Percentiles rank a stretch among this genome's conserved stretches.
These are phyloP conservation scores for Colletotrichum gigasporum DNA, from an alignment of 2,329 filamentous ascomycete species.

Conservation along the genomic window DNA sequence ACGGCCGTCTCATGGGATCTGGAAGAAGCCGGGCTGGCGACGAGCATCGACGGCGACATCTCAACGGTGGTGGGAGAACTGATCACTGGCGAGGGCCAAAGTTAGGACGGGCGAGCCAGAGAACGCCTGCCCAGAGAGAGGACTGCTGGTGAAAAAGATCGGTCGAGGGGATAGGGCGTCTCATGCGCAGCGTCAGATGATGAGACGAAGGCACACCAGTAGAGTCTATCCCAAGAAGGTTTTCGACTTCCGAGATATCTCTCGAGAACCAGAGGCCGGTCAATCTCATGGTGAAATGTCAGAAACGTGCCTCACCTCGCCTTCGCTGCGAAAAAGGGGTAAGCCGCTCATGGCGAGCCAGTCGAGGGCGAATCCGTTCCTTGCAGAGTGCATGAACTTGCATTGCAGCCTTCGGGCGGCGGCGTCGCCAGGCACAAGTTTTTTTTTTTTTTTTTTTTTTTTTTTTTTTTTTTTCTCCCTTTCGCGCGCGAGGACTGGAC, in stretches of 20 bases:
- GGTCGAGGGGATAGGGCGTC: conserved; percentile 19
- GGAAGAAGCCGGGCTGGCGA: conserved; percentile 30
- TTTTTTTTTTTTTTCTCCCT: too few species aligned
- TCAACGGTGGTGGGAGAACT: conserved; percentile 9
- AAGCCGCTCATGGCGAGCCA: not conserved
- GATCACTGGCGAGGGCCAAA: not conserved
- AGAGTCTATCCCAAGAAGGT: not conserved
- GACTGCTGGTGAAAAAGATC: not conserved
- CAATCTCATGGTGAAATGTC: not conserved
- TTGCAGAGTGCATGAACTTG: conserved; percentile 11
- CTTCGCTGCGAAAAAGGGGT: not conserved
- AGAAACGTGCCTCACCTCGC: conserved; percentile 17
- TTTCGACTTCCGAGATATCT: not conserved
- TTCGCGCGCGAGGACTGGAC: too few species aligned
- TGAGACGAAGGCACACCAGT: conserved; percentile 14
- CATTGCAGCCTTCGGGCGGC: not conserved
- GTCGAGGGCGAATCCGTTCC: too few species aligned
- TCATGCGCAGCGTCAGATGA: conserved; percentile 27
- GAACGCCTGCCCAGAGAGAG: not conserved
- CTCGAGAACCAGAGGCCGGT: conserved; percentile 5
- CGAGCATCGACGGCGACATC: conserved; percentile 33
- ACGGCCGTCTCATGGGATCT: conserved; percentile 28
- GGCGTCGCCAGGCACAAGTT: not conserved
- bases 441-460: too few species aligned
- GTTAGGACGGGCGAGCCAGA: not conserved